Conservation (phyloP, 306 rosid species). For the Oxytropis ochrocephala region DNA sequence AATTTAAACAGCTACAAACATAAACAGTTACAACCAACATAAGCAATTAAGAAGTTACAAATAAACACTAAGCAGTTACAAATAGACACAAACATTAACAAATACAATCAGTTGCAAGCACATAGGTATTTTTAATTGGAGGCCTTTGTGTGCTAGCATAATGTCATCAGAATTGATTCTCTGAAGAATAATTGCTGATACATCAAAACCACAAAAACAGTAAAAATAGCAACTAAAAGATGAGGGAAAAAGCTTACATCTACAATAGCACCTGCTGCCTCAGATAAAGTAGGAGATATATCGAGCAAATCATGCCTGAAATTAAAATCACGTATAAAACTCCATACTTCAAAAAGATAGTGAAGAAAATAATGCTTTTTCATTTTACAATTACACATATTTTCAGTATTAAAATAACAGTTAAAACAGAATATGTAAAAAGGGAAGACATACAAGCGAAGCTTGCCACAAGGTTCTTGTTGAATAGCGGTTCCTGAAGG, state of each 20-base stretch:
- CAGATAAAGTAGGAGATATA: constrained; percentile 79
- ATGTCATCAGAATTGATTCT: background rate
- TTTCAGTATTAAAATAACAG: background rate
- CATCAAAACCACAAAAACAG: background rate
- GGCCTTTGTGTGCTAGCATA: background rate
- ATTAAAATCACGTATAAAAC: background rate
- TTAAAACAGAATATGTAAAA: background rate
- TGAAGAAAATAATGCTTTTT: background rate
- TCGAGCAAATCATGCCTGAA: constrained; percentile 83
- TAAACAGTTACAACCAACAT: no score
- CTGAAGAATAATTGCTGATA: background rate
- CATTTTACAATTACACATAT: background rate
- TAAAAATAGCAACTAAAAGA: background rate
- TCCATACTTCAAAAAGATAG: background rate
- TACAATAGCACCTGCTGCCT: constrained; percentile 95
- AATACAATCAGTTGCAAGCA: no score
- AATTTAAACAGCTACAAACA: no score
- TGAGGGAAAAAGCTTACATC: constrained; percentile 45
- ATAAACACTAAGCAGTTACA: no score
- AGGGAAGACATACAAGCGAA: constrained; percentile 48
- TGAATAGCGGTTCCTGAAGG: constrained; percentile 78
- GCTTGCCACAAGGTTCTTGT: constrained; percentile 74
- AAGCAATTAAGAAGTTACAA: no score
- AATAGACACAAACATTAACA: no score
- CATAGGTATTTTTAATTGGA: no score